Percentiles rank a stretch among this genome's conserved stretches.
Evolutionary conservation across 371 early-diverging fungal genomes (phyloP).

Genomic region (Mortierella sp.): DNA sequence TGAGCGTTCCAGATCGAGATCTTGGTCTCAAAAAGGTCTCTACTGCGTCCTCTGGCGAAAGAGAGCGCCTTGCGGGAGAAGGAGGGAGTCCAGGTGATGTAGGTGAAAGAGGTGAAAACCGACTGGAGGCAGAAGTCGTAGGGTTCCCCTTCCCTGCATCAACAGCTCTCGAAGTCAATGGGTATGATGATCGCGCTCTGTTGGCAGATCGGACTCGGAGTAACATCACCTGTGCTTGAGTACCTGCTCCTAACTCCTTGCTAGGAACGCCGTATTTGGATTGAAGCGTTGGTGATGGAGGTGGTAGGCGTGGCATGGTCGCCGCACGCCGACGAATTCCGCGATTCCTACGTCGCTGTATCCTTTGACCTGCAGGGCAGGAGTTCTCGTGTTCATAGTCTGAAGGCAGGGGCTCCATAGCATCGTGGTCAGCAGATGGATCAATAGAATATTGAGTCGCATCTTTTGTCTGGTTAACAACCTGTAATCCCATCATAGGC

Average conservation of each 20-base stretch:
- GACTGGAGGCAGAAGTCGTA: not conserved
- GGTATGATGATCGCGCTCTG: slow-evolving; percentile 5
- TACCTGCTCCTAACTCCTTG: slow-evolving; percentile 43
- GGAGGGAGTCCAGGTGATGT: not conserved
- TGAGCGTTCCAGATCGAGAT: slow-evolving; percentile 23
- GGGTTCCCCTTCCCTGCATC: not conserved
- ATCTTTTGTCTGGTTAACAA: not conserved
- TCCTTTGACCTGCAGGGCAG: slow-evolving; percentile 38
- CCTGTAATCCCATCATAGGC: not conserved
- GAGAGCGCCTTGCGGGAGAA: too few relatives aligned
- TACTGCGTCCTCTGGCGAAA: not conserved
- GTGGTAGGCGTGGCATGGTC: slow-evolving; percentile 7
- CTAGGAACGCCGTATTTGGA: slow-evolving; percentile 49
- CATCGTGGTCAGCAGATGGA: not conserved
- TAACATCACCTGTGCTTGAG: slow-evolving; percentile 49
- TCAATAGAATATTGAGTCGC: not conserved
- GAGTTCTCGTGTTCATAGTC: slow-evolving; percentile 35
- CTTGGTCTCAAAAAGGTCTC: slow-evolving; percentile 17
- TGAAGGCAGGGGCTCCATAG: slow-evolving; percentile 7
- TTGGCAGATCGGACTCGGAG: slow-evolving; percentile 39
- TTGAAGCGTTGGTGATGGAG: slow-evolving; percentile 37
- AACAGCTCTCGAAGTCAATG: not conserved
- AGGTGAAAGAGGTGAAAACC: not conserved
- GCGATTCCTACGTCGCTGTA: slow-evolving; percentile 3
- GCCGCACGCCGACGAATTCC: slow-evolving; percentile 8